Evolutionary conservation across 768 basidiomycete species (phyloP).

Genomic region (Rhizopogon vulgaris): DNA sequence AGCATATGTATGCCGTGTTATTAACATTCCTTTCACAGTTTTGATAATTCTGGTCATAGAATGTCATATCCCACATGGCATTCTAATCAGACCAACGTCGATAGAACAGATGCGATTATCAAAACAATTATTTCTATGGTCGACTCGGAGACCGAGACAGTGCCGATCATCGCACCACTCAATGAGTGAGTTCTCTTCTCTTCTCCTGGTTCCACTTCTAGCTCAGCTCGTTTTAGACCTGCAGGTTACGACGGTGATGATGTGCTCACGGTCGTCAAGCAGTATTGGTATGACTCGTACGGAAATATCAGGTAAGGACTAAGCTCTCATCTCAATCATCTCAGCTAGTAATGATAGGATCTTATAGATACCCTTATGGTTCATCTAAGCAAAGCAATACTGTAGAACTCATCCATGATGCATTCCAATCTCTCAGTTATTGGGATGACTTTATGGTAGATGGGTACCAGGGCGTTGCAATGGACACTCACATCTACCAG

Average conservation of each 20-base stretch:
- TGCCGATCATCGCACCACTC: conserved; percentile 61
- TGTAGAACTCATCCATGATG: conserved; percentile 1
- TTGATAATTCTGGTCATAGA: conserved; percentile 70
- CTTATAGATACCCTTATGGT: conserved; percentile 4
- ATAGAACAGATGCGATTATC: conserved; percentile 44
- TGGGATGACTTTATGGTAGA: conserved; percentile 28
- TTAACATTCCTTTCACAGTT: conserved; percentile 34
- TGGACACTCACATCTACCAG: conserved; percentile 65
- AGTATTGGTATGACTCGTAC: conserved; percentile 61
- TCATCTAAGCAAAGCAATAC: conserved; percentile 2
- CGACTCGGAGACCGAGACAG: conserved; percentile 44
- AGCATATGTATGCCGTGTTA: neutral
- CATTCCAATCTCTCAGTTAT: conserved; percentile 33
- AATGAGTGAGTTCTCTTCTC: conserved; percentile 40
- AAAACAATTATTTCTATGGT: conserved; percentile 53
- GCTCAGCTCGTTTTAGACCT: conserved; percentile 18
- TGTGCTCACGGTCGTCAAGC: conserved; percentile 38
- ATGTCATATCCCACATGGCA: conserved; percentile 54
- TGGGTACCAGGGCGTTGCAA: conserved; percentile 47
- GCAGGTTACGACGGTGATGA: conserved; percentile 43
- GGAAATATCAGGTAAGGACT: conserved; percentile 39
- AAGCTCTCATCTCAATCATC: conserved; percentile 31
- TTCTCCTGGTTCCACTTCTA: neutral
- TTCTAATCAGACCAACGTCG: conserved; percentile 33
- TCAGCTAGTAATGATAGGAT: conserved; percentile 3